These are phyloP conservation scores for Funneliformis geosporum DNA, from an alignment of 192 early-diverging fungal species.

Conservation along the genomic window DNA sequence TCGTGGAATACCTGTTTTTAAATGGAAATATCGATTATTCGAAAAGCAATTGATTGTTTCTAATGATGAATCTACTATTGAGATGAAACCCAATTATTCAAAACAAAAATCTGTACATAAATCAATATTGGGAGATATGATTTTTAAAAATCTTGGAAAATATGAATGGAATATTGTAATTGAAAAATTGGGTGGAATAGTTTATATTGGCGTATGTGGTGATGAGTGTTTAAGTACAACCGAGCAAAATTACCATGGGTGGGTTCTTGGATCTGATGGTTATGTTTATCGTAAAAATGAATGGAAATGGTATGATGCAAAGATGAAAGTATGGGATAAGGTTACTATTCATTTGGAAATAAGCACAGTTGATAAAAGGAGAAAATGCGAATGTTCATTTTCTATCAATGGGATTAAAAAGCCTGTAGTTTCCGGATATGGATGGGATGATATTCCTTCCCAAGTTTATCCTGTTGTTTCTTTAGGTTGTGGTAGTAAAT, in stretches of 20 bases:
- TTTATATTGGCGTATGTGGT: constrained; percentile 11
- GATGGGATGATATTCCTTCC: constrained; percentile 17
- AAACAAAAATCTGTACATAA: not conserved
- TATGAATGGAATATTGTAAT: constrained; percentile 13
- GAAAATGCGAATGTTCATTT: constrained; percentile 4
- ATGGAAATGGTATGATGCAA: constrained; percentile 3
- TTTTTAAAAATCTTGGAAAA: not conserved
- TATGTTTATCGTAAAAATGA: not conserved
- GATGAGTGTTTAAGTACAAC: not conserved
- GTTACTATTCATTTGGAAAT: constrained; percentile 31
- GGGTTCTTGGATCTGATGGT: not conserved
- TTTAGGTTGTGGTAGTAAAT: not conserved
- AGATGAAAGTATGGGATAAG: not conserved
- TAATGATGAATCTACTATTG: not conserved
- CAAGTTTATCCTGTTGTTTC: constrained; percentile 23
- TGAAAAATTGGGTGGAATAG: not conserved
- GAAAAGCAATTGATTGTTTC: not conserved
- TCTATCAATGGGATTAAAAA: constrained; percentile 21
- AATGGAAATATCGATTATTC: not conserved
- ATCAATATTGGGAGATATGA: not conserved
- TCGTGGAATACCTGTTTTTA: not conserved
- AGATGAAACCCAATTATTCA: not conserved
- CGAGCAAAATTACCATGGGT: not conserved
- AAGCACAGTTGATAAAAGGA: not conserved
- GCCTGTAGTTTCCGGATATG: not conserved